Base-by-base conservation (phyloP, 2,329 filamentous ascomycete species). In the Beauveria sp. region DNA sequence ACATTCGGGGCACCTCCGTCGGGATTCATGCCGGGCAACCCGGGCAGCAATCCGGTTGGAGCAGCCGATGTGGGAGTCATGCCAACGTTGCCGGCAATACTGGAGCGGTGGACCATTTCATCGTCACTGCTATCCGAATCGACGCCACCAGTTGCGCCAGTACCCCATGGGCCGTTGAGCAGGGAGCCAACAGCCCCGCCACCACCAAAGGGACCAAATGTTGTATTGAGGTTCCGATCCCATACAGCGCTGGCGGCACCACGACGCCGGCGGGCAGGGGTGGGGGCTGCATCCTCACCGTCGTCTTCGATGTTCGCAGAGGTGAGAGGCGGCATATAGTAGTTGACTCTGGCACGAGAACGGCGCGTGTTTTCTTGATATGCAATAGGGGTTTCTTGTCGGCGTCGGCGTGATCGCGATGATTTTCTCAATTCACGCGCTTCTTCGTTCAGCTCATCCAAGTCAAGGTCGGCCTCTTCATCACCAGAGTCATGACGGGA, bases 71-170 rank as follows among this genome's bases (percentile, higher is more conserved):
- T 84, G 3, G 82, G 82, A 1, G 82, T 85, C 80, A 84, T 81
- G 63, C 82, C 82, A 1, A 91, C 78, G 63, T 86, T 83, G 51
- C 87, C 89, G 51, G 77, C 73, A 63, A 73, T 68, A 43, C 70
- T 77, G 8, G 81, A 84, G 63, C 88, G 84, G 65, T 87, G 85
- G 65, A 83, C 81, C 74, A 85, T 86, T 70, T 99, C 95, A 67
- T 99, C 95, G 68, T 99, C 95, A 72, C 95, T 99, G 73, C 92
- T 97, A 71, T 99, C 95, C 6, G 93, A 96, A 69, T 98, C 95
- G 9, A 87, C 89, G 58, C 89, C 90, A 30, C 88, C 92, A 63
- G 85, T 85, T 24, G 89, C 89, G 14, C 84, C 88, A 49, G 85
- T 85, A 61, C 87, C 89, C 79, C 87, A 90, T 5, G 89, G 87